A percentile compares a stretch with the other conserved stretches of the same genome.
Conservation (phyloP, 2,329 filamentous ascomycete species). For the Plenodomus tracheiphilus region DNA sequence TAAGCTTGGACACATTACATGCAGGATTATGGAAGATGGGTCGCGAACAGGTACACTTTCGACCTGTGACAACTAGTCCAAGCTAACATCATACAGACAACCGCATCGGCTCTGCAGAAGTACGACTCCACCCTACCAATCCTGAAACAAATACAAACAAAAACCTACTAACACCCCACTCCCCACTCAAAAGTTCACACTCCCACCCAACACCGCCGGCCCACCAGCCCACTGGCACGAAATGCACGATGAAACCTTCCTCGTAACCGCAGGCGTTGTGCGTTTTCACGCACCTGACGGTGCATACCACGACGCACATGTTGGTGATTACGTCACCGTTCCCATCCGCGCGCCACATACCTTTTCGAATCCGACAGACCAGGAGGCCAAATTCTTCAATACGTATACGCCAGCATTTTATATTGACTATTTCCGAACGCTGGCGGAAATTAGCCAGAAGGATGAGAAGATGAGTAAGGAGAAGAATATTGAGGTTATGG, state of each 20-base stretch:
- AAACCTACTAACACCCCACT: conserved; percentile 51
- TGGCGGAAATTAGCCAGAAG: conserved; percentile 51
- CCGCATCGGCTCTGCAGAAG: conserved; percentile 52
- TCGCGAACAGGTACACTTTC: conserved; percentile 49
- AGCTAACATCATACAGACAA: conserved; percentile 43
- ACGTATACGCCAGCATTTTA: conserved; percentile 62
- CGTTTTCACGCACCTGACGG: conserved; percentile 56
- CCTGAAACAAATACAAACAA: background rate
- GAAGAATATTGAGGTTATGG: conserved; percentile 55
- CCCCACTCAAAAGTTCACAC: conserved; percentile 51
- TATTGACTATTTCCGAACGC: conserved; percentile 61
- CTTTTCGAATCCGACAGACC: conserved; percentile 59
- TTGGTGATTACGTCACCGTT: conserved; percentile 60
- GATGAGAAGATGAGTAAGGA: conserved; percentile 54
- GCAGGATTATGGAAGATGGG: conserved; percentile 57
- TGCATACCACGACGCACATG: conserved; percentile 52
- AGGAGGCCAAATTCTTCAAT: conserved; percentile 60
- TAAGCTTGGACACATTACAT: conserved; percentile 54
- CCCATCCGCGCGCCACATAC: conserved; percentile 60
- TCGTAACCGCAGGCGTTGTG: conserved; percentile 56
- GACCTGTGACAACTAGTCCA: background rate
- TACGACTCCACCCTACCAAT: conserved; percentile 40
- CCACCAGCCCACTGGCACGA: conserved; percentile 59
- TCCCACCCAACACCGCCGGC: conserved; percentile 52
- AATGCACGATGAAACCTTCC: conserved; percentile 62